Percentiles rank a stretch among this genome's conserved stretches.
These are phyloP conservation scores for Penicillium hordei DNA, from an alignment of 2,329 filamentous ascomycete species.

Conservation along the genomic window DNA sequence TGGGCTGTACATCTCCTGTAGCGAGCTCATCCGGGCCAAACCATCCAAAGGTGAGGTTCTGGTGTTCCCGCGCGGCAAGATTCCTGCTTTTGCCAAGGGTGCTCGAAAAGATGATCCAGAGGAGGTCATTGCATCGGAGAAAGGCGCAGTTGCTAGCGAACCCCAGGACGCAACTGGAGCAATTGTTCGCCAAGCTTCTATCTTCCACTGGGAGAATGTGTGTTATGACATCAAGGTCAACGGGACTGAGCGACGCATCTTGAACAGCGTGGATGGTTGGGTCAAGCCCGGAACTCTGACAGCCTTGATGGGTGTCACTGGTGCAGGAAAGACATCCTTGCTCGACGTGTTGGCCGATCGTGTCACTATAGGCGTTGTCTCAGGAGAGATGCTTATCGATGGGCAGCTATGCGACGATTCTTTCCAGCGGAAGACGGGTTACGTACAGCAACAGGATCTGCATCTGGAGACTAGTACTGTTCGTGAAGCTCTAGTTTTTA, in stretches of 20 bases:
- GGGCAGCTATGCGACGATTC: conserved; percentile 71
- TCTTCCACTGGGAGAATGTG: conserved; percentile 84
- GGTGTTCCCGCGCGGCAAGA: conserved; percentile 69
- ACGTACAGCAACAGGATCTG: conserved; percentile 89
- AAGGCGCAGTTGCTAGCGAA: conserved; percentile 61
- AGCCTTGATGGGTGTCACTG: conserved; percentile 84
- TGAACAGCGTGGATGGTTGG: conserved; percentile 87
- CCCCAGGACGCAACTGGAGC: conserved; percentile 67
- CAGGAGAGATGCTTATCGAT: conserved; percentile 80
- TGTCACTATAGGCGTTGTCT: conserved; percentile 83
- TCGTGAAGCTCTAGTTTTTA: conserved; percentile 83
- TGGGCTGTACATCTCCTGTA: conserved; percentile 59
- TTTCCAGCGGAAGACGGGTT: conserved; percentile 90
- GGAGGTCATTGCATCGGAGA: conserved; percentile 23
- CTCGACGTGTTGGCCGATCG: conserved; percentile 82
- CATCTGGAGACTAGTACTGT: conserved; percentile 83
- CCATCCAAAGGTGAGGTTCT: conserved; percentile 74
- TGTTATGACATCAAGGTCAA: conserved; percentile 85
- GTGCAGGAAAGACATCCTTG: conserved; percentile 88
- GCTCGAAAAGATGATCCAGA: conserved; percentile 27
- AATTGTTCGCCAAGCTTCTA: conserved; percentile 67
- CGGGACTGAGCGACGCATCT: conserved; percentile 68
- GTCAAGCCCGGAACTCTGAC: conserved; percentile 90
- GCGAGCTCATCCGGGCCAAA: conserved; percentile 61
- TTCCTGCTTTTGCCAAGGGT: conserved; percentile 48